A percentile compares a stretch with the other conserved stretches of the same genome.
phyloP scores from a whole-genome alignment of 2,329 filamentous ascomycete genomes.

The Beauveria pseudobassiana region DNA sequence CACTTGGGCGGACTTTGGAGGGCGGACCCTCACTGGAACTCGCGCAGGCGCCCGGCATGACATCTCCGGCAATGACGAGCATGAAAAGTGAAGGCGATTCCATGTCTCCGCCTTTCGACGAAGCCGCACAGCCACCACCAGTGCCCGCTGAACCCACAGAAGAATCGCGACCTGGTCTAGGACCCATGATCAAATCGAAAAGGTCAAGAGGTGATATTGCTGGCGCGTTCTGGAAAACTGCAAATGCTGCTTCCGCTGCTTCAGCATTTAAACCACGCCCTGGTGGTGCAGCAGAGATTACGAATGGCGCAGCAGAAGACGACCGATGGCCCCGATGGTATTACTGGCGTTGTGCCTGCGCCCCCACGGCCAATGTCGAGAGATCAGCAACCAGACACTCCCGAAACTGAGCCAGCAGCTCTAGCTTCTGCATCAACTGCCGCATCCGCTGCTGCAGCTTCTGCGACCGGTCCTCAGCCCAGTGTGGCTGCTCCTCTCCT shows the following conservation, averaged over 20 bases:
- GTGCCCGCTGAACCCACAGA: conserved; percentile 18
- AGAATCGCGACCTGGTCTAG: conserved; percentile 63
- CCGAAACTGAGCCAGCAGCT: conserved; percentile 15
- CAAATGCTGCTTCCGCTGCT: conserved; percentile 46
- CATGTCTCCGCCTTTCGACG: neutral
- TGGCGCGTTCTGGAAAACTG: conserved; percentile 72
- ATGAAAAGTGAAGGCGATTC: neutral
- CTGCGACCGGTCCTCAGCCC: conserved; percentile 5
- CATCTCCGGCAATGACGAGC: neutral
- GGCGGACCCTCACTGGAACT: neutral
- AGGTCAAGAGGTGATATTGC: conserved; percentile 66
- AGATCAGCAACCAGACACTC: conserved; percentile 25
- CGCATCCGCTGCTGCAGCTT: conserved; percentile 10
- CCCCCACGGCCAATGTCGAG: conserved; percentile 46
- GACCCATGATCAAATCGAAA: conserved; percentile 84
- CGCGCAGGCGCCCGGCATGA: neutral
- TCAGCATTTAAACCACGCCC: conserved; percentile 73
- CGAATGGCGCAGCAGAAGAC: conserved; percentile 51
- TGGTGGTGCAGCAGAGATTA: conserved; percentile 78
- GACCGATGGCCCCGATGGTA: conserved; percentile 74
- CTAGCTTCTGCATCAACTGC: conserved; percentile 14
- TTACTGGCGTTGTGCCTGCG: conserved; percentile 79
- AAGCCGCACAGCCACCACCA: neutral
- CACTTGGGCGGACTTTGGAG: conserved; percentile 12
- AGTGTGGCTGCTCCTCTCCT: conserved; percentile 16